phyloP scores from a whole-genome alignment of 1,139 yeast genomes.

The Suhomyces chickasaworum region DNA sequence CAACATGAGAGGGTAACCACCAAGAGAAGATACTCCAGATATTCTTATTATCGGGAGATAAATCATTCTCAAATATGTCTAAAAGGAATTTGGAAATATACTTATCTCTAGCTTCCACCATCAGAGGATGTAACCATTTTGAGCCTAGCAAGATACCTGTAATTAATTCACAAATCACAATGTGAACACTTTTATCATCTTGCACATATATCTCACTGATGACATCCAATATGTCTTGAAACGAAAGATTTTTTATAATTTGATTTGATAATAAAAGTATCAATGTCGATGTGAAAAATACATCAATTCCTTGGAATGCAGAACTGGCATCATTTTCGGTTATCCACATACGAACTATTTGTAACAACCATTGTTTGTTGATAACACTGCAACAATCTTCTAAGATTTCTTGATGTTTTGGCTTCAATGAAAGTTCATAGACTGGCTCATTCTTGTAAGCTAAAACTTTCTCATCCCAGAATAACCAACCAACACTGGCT shows the following conservation, averaged over 20 bases:
- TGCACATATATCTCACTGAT: slow-evolving; percentile 54
- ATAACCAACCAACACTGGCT: slow-evolving; percentile 68
- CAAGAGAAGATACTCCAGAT: slow-evolving; percentile 80
- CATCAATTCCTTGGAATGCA: slow-evolving; percentile 64
- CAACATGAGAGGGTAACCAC: slow-evolving; percentile 71
- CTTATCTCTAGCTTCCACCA: slow-evolving; percentile 43
- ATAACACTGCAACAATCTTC: slow-evolving; percentile 47
- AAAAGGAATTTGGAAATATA: slow-evolving; percentile 47
- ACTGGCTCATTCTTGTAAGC: slow-evolving; percentile 44
- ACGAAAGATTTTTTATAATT: slow-evolving; percentile 32
- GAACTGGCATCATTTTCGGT: slow-evolving; percentile 66
- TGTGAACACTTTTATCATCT: slow-evolving; percentile 67
- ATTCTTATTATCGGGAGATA: slow-evolving; percentile 74
- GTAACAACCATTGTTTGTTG: slow-evolving; percentile 59
- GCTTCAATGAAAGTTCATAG: slow-evolving; percentile 31
- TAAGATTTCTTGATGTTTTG: slow-evolving; percentile 44
- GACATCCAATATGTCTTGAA: slow-evolving; percentile 52
- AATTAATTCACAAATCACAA: slow-evolving; percentile 61
- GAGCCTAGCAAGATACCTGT: slow-evolving; percentile 59
- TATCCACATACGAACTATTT: slow-evolving; percentile 56
- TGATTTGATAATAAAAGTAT: slow-evolving; percentile 49
- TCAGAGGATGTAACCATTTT: slow-evolving; percentile 32
- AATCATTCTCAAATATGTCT: slow-evolving; percentile 54
- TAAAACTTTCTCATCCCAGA: slow-evolving; percentile 66
- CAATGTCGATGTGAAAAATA: slow-evolving; percentile 51